phyloP scores from a whole-genome alignment of 495 filamentous ascomycete species.

The Aspergillus cristatus region DNA sequence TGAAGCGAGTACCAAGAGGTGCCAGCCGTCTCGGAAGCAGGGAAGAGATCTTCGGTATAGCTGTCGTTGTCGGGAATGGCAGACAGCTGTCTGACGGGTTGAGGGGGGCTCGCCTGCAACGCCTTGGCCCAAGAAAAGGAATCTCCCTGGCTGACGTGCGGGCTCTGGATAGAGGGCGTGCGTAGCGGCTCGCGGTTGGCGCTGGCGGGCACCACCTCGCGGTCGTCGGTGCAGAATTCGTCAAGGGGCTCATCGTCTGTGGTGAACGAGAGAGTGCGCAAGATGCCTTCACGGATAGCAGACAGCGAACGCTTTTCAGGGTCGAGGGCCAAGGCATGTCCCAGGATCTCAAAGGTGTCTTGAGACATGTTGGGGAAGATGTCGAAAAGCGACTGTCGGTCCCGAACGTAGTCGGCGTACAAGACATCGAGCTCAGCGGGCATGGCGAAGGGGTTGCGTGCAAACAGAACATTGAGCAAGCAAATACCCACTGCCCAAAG shows the following conservation, averaged over 20 bases:
- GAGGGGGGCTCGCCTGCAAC: slow-evolving; percentile 65
- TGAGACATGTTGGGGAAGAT: slow-evolving; percentile 98
- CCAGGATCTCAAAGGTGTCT: slow-evolving; percentile 89
- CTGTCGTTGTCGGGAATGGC: slow-evolving; percentile 70
- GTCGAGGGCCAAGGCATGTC: slow-evolving; percentile 79
- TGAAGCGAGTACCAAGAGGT: slow-evolving; percentile 65
- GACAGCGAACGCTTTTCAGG: slow-evolving; percentile 78
- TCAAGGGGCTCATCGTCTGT: slow-evolving; percentile 85
- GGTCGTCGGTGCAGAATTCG: slow-evolving; percentile 85
- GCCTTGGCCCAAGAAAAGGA: slow-evolving; percentile 96
- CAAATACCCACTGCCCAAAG: slow-evolving; percentile 96
- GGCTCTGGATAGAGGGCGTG: slow-evolving; percentile 89
- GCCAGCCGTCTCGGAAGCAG: slow-evolving; percentile 60
- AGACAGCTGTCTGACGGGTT: slow-evolving; percentile 74
- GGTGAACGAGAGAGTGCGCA: slow-evolving; percentile 80
- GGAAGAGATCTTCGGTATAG: slow-evolving; percentile 84
- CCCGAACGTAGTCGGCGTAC: slow-evolving; percentile 83
- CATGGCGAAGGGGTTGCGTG: slow-evolving; percentile 84
- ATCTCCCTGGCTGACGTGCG: slow-evolving; percentile 64
- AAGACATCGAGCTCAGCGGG: slow-evolving; percentile 80
- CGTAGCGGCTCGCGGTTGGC: slow-evolving; percentile 92
- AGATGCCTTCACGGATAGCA: slow-evolving; percentile 64
- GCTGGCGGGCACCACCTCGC: slow-evolving; percentile 60
- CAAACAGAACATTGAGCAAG: slow-evolving; percentile 90
- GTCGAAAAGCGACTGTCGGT: slow-evolving; percentile 92